phyloP scores from a whole-genome alignment of 2,329 filamentous ascomycete species.

The Botrytis fabae region DNA sequence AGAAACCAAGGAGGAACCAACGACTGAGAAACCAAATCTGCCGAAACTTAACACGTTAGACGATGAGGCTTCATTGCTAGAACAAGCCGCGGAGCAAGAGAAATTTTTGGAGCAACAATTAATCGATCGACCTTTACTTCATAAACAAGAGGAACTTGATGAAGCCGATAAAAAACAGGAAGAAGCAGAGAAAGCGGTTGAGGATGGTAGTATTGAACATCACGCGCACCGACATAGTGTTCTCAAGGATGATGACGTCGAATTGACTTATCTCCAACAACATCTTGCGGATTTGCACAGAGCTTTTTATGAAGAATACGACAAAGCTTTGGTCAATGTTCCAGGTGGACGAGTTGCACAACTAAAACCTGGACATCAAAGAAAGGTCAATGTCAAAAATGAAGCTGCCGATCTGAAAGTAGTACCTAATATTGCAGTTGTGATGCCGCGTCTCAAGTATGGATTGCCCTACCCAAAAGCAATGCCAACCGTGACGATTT shows the following conservation, averaged over 20 bases:
- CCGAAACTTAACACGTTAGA: constrained; percentile 55
- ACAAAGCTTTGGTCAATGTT: constrained; percentile 48
- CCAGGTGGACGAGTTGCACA: constrained; percentile 46
- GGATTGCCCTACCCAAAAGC: constrained; percentile 11
- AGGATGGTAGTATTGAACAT: constrained; percentile 42
- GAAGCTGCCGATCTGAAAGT: constrained; percentile 50
- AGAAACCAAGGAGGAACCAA: constrained; percentile 17
- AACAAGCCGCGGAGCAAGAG: constrained; percentile 83
- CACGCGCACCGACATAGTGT: constrained; percentile 65
- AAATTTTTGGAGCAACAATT: constrained; percentile 86
- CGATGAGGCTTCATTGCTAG: constrained; percentile 65
- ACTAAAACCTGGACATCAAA: constrained; percentile 42
- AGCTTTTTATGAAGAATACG: constrained; percentile 82
- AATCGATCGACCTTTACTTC: constrained; percentile 82
- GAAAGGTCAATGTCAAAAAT: constrained; percentile 49
- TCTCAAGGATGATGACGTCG: constrained; percentile 83
- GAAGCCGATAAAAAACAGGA: constrained; percentile 69
- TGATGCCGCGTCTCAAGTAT: constrained; percentile 80
- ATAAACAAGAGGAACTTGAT: constrained; percentile 88
- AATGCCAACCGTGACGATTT: neutral
- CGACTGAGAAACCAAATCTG: constrained; percentile 23
- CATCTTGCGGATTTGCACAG: constrained; percentile 75
- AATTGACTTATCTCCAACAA: constrained; percentile 73
- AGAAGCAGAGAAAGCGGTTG: constrained; percentile 42
- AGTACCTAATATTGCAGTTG: constrained; percentile 80